phyloP scores from a whole-genome alignment of 176 grass and related monocot species.

The Rhynchospora tenuis region DNA sequence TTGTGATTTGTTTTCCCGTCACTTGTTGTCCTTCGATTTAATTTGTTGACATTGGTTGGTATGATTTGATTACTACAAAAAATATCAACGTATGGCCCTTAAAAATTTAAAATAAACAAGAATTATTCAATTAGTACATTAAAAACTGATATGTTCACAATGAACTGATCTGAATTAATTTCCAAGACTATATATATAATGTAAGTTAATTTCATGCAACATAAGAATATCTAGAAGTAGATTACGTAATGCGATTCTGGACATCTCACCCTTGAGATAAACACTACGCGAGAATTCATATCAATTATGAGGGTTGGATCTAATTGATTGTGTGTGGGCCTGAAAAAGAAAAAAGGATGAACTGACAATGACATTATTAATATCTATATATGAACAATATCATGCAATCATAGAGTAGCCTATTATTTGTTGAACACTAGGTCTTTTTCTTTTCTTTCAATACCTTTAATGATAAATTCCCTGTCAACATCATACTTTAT shows the following conservation, averaged over 20 bases:
- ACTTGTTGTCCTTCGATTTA: not conserved
- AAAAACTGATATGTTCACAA: not conserved
- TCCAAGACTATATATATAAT: not conserved
- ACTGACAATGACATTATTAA: conserved; percentile 16
- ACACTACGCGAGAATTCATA: conserved; percentile 2
- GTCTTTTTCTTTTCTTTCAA: conserved; percentile 14
- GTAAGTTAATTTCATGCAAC: not conserved
- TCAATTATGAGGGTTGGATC: conserved; percentile 3
- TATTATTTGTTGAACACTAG: conserved; percentile 18
- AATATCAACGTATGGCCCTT: not conserved
- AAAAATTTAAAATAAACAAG: not conserved
- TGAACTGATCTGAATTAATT: not conserved
- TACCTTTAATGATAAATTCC: conserved; percentile 20
- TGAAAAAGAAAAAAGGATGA: not conserved
- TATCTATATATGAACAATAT: conserved; percentile 15
- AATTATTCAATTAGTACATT: not conserved
- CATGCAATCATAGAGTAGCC: conserved; percentile 20
- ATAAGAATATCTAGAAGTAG: not conserved
- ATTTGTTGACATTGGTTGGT: not conserved
- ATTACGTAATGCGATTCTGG: not conserved
- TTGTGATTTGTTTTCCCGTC: not conserved
- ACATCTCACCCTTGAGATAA: not conserved
- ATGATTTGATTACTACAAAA: not conserved
- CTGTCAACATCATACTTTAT: conserved; percentile 13
- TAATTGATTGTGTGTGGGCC: conserved; percentile 16